phyloP scores from a whole-genome alignment of 371 early-diverging fungal genomes.

The Apophysomyces trapeziformis region DNA sequence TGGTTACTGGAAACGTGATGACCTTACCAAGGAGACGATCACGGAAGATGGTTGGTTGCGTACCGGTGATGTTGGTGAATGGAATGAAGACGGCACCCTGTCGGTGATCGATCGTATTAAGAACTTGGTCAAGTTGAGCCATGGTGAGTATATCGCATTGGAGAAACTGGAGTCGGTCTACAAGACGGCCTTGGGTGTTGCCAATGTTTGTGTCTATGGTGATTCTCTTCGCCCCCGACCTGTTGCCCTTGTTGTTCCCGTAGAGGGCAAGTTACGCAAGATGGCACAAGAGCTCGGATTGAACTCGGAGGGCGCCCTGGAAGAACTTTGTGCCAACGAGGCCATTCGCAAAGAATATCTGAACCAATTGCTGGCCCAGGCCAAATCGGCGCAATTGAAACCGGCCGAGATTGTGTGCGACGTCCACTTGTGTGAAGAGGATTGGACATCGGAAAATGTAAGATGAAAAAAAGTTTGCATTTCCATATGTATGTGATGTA shows the following conservation, averaged over 20 bases:
- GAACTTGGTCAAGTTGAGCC: slow-evolving; percentile 81
- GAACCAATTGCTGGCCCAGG: slow-evolving; percentile 50
- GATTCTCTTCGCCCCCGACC: slow-evolving; percentile 68
- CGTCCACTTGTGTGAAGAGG: slow-evolving; percentile 67
- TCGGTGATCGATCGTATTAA: slow-evolving; percentile 86
- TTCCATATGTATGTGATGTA: slow-evolving; percentile 2
- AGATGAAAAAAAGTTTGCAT: slow-evolving; percentile 17
- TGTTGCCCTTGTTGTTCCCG: slow-evolving; percentile 74
- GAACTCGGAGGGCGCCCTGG: slow-evolving; percentile 32
- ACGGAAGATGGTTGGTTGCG: slow-evolving; percentile 90
- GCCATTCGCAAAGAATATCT: slow-evolving; percentile 49
- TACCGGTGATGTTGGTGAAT: slow-evolving; percentile 92
- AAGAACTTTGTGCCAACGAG: slow-evolving; percentile 49
- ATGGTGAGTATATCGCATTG: slow-evolving; percentile 93
- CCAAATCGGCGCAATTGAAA: slow-evolving; percentile 62
- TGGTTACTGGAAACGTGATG: slow-evolving; percentile 82
- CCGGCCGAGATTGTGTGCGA: slow-evolving; percentile 70
- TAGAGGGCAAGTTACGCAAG: slow-evolving; percentile 33
- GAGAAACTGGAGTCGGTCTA: slow-evolving; percentile 96
- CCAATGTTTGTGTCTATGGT: slow-evolving; percentile 86
- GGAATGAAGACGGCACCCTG: slow-evolving; percentile 71
- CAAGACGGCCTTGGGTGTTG: slow-evolving; percentile 71
- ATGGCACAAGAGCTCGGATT: slow-evolving; percentile 25
- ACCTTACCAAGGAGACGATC: slow-evolving; percentile 76
- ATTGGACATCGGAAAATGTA: slow-evolving; percentile 89